Conservation (phyloP, 2,329 filamentous ascomycete species). For the Calonectria hawksworthii region DNA sequence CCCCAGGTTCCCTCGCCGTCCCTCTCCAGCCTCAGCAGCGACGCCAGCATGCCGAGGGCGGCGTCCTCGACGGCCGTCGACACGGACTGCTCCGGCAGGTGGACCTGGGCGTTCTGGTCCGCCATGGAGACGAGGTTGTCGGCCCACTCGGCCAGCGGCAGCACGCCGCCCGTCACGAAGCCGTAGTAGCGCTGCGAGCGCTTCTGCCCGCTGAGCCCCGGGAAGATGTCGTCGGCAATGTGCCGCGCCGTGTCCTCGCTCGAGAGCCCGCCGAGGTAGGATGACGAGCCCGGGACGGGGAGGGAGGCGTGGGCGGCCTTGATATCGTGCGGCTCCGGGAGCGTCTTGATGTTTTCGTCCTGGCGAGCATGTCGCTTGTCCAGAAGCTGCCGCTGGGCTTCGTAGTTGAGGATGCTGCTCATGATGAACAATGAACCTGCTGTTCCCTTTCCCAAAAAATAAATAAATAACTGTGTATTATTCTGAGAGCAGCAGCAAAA, state of each 20-base stretch:
- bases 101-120: constrained; percentile 89
- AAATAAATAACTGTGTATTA: neutral
- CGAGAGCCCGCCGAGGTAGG: constrained; percentile 50
- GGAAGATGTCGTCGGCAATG: constrained; percentile 61
- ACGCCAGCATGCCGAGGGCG: constrained; percentile 77
- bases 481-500: neutral
- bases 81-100: constrained; percentile 82
- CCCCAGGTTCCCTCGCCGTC: constrained; percentile 66
- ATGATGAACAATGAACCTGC: constrained; percentile 26
- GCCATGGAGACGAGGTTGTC: constrained; percentile 86
- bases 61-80: constrained; percentile 82
- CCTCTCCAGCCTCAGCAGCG: constrained; percentile 73
- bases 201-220: constrained; percentile 76
- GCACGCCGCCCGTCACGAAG: constrained; percentile 87
- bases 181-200: constrained; percentile 82
- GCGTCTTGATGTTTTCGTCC: constrained; percentile 43
- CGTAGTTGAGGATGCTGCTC: constrained; percentile 43
- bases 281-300: constrained; percentile 46
- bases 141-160: constrained; percentile 84
- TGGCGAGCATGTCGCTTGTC: constrained; percentile 33
- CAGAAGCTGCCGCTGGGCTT: constrained; percentile 36
- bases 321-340: constrained; percentile 55
- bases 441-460: neutral
- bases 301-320: constrained; percentile 56
- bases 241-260: constrained; percentile 54